These are phyloP conservation scores for Piedraia hortae DNA, from an alignment of 2,329 filamentous ascomycete genomes.

Conservation along the genomic window DNA sequence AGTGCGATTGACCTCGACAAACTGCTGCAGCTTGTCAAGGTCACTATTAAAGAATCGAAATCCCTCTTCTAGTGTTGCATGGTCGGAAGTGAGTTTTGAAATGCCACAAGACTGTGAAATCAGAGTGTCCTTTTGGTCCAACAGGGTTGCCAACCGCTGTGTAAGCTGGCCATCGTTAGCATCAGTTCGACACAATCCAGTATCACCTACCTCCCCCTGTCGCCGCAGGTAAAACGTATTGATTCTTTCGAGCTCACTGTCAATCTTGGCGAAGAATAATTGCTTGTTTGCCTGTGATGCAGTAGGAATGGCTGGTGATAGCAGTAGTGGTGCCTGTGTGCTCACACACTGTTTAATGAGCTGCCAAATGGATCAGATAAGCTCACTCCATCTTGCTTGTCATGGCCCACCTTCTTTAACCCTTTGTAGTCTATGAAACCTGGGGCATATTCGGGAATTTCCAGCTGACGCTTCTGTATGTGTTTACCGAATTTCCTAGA, in stretches of 20 bases:
- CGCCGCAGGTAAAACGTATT: constrained; percentile 96
- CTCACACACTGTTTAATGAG: constrained; percentile 95
- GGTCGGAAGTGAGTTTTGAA: constrained; percentile 73
- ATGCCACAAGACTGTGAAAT: constrained; percentile 44
- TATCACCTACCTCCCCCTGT: constrained; percentile 56
- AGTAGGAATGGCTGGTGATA: constrained; percentile 46
- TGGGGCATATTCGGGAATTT: constrained; percentile 95
- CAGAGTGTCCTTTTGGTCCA: constrained; percentile 84
- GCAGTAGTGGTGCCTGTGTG: constrained; percentile 53
- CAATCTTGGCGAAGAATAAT: constrained; percentile 93
- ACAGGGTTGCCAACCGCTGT: constrained; percentile 64
- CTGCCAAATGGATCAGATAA: constrained; percentile 19
- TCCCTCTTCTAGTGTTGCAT: constrained; percentile 82
- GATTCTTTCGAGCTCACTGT: constrained; percentile 93
- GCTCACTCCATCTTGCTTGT: not conserved
- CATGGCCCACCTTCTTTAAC: constrained; percentile 60
- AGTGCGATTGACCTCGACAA: constrained; percentile 92
- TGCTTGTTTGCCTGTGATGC: constrained; percentile 90
- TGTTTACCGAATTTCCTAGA: constrained; percentile 98
- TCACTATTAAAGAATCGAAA: constrained; percentile 95
- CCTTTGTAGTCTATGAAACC: constrained; percentile 99
- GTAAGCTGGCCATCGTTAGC: constrained; percentile 38
- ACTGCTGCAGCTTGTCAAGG: constrained; percentile 86
- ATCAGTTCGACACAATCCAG: not conserved
- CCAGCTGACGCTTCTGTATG: constrained; percentile 94